Evolutionary conservation across 768 basidiomycete species (phyloP).

Genomic region (Termitomyces sp.): DNA sequence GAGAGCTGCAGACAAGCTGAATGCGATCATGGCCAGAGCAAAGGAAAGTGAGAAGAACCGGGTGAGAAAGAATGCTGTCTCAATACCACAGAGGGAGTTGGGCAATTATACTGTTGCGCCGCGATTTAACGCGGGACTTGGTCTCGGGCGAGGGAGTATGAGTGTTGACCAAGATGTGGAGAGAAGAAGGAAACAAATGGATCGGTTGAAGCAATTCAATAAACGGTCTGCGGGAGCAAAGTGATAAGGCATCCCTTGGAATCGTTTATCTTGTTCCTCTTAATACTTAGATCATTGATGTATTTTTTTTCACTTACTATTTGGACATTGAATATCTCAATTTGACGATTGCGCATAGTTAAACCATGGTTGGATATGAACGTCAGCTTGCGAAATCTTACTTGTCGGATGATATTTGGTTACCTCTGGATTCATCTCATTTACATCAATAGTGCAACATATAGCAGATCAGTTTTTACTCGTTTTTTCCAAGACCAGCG

Average conservation of each 20-base stretch:
- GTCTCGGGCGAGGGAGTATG: conserved; percentile 39
- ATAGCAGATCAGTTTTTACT: too few relatives aligned
- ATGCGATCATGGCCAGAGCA: conserved; percentile 63
- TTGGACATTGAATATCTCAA: not conserved
- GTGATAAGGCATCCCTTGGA: not conserved
- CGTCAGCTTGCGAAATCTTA: too few relatives aligned
- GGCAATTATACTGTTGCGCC: conserved; percentile 82
- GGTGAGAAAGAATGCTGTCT: conserved; percentile 73
- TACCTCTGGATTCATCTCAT: too few relatives aligned
- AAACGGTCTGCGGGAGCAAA: conserved; percentile 30
- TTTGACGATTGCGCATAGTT: not conserved
- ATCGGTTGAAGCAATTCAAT: conserved; percentile 63
- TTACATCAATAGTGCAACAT: too few relatives aligned
- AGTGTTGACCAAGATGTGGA: conserved; percentile 74
- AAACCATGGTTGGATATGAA: too few relatives aligned
- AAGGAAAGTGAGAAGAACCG: conserved; percentile 64
- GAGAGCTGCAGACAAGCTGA: conserved; percentile 45
- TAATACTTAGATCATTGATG: not conserved
- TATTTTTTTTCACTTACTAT: not conserved
- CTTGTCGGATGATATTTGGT: too few relatives aligned
- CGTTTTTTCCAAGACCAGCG: too few relatives aligned
- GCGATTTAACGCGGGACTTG: conserved; percentile 44
- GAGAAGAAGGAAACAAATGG: conserved; percentile 68
- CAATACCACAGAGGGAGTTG: conserved; percentile 73
- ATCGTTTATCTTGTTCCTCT: not conserved